Evolutionary conservation across 352 stramenopile genomes (phyloP), one percentile per base, ranked within the genome.

Genomic region (Globisporangium alternatum): DNA sequence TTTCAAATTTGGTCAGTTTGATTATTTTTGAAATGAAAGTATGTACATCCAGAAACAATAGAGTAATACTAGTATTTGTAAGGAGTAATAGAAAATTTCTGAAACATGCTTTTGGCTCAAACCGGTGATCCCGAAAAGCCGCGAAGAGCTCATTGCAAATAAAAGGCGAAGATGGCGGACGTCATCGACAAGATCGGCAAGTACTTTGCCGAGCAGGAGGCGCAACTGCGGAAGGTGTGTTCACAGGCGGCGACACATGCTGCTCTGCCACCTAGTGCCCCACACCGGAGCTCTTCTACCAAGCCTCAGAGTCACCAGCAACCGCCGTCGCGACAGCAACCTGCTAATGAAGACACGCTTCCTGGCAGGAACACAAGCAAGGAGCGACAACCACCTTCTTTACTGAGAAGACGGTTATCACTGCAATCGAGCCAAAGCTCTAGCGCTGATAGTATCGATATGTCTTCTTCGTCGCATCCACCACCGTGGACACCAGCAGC

Each of bases 191-290:
- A 85, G 61, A 91, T 89, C 48, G 78, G 80, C 44, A 74, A 76
- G 62, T 91, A 86, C 65, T 91, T 89, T 64, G 78, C 76, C 2
- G 74, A 87, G 25, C 78, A 88, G 55, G 80, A 91, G 63, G 69
- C 62, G 54, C 78, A 88, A 39, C 70, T 85, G 64, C 80, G 81
- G n/a, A 62, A 76, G 2, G 70, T 68, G 2, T 72, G 79, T 56
- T 69, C 52, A 2, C 72, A 70, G 0, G 58, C 65, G 0, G 28
- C 60, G 5, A 17, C 39, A 5, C 49, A 41, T 7, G 49, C 15
- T 1, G 54, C 22, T 5, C 33, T 49, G 5, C 54, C 22, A 2
- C 0, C 43, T 60, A 47, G 37, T n/a, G 12, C 15, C 25, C 39
- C 67, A 39, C 10, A 48, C 9, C 33, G 17, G 15, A 22, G 28